A percentile compares a stretch with the other conserved stretches of the same genome.
These are phyloP conservation scores for Friedmanniomyces simplex DNA, from an alignment of 495 filamentous ascomycete species.

Conservation along the genomic window DNA sequence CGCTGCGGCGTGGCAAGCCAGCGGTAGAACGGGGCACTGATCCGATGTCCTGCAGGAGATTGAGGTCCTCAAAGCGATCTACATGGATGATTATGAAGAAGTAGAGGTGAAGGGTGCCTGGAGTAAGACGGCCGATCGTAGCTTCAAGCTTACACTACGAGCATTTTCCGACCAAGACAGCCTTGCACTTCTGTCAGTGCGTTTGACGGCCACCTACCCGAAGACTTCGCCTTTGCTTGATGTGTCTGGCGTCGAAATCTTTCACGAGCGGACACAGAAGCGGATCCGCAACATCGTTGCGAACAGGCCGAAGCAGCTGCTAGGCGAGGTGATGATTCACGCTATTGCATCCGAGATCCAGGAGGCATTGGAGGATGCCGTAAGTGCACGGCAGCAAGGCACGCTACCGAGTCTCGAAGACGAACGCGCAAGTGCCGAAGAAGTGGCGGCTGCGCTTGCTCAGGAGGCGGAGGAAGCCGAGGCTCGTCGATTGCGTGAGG, in stretches of 20 bases:
- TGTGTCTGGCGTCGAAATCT: slow-evolving; percentile 49
- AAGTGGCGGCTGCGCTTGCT: slow-evolving; percentile 43
- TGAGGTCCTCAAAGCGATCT: slow-evolving; percentile 79
- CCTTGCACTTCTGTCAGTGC: slow-evolving; percentile 52
- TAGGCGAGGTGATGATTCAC: slow-evolving; percentile 82
- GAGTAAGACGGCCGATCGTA: slow-evolving; percentile 71
- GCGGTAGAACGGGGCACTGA: too few species aligned
- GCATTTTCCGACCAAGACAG: slow-evolving; percentile 59
- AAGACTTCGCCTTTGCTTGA: slow-evolving; percentile 69
- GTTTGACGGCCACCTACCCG: slow-evolving; percentile 84
- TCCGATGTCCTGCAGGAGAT: slow-evolving; percentile 43
- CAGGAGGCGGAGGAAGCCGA: slow-evolving; percentile 27
- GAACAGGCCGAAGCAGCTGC: slow-evolving; percentile 57
- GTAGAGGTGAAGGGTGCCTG: slow-evolving; percentile 68
- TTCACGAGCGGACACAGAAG: slow-evolving; percentile 54
- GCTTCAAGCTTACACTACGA: slow-evolving; percentile 69
- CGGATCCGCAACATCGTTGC: slow-evolving; percentile 61
- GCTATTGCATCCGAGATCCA: slow-evolving; percentile 72
- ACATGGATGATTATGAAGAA: slow-evolving; percentile 78
- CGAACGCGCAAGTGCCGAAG: slow-evolving; percentile 64
- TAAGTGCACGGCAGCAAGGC: slow-evolving; percentile 56
- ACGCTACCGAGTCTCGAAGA: slow-evolving; percentile 81
- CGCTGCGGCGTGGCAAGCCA: too few species aligned
- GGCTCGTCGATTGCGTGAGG: slow-evolving; percentile 28
- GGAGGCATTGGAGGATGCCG: slow-evolving; percentile 81